Evolutionary conservation across 768 basidiomycete genomes (phyloP).

Genomic region (Gelatoporia subvermispora): DNA sequence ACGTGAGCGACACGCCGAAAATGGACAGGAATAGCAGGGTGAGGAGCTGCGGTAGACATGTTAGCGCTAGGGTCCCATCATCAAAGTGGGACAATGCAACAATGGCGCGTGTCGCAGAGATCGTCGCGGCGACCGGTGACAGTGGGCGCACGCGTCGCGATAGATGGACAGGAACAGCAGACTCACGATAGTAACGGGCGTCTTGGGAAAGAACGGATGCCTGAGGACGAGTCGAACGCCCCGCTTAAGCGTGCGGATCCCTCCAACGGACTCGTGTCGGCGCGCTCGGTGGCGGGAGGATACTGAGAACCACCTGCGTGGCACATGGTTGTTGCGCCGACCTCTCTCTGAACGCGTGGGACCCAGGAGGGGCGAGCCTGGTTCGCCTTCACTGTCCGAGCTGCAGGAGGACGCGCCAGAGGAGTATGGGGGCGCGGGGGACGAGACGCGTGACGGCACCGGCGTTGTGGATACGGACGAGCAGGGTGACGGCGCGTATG

Average conservation of each 20-base stretch:
- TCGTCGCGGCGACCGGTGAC: not conserved
- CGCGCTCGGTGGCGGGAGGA: conserved; percentile 40
- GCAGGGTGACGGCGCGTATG: conserved; percentile 18
- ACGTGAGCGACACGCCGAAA: conserved; percentile 79
- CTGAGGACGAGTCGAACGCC: conserved; percentile 52
- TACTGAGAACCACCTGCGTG: conserved; percentile 53
- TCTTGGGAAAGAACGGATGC: conserved; percentile 74
- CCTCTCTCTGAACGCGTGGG: not conserved
- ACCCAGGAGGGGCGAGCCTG: conserved; percentile 15
- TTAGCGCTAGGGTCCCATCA: conserved; percentile 4
- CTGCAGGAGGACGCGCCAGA: conserved; percentile 47
- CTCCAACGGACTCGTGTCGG: conserved; percentile 40
- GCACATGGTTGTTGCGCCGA: not conserved
- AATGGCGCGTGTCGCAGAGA: not conserved
- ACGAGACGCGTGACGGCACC: conserved; percentile 56
- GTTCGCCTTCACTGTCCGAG: conserved; percentile 56
- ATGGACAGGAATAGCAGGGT: conserved; percentile 71
- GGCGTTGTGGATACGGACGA: conserved; percentile 40
- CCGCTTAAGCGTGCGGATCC: conserved; percentile 49
- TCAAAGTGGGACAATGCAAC: not conserved
- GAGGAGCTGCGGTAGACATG: conserved; percentile 45
- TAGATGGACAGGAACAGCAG: not conserved
- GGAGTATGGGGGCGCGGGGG: conserved; percentile 53
- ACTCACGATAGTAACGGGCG: conserved; percentile 77
- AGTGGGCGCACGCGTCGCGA: not conserved